A percentile compares a stretch with the other conserved stretches of the same genome.
Conservation (phyloP, 306 rosid genomes). For the Quercus suber region DNA sequence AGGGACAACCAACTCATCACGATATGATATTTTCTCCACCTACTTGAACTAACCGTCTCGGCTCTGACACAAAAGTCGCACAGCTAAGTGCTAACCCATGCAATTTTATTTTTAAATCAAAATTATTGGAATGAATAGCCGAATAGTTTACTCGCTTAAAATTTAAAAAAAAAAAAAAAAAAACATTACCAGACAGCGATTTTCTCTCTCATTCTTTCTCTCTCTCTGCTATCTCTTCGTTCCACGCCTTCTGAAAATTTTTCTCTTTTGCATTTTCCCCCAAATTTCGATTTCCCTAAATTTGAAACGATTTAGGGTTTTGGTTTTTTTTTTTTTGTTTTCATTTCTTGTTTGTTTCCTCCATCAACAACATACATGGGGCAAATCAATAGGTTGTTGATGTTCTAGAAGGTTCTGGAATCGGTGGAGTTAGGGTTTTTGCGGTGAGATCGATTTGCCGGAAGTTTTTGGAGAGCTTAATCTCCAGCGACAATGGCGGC, state of each 20-base stretch:
- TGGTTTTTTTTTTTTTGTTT: no score
- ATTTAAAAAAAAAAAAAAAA: not conserved
- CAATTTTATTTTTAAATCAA: no score
- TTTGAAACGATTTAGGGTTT: not conserved
- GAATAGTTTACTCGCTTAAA: not conserved
- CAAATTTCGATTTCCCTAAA: not conserved
- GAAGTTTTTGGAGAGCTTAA: conserved; percentile 24
- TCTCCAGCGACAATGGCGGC: conserved; percentile 66
- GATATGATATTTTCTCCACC: no score
- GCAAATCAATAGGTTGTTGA: not conserved
- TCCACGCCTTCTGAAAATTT: conserved; percentile 4
- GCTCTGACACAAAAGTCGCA: no score
- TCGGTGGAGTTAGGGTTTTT: conserved; percentile 35
- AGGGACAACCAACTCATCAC: no score
- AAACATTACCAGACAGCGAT: conserved; percentile 10
- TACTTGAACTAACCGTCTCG: no score
- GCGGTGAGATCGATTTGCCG: conserved; percentile 17
- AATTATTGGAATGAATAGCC: no score
- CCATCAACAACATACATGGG: not conserved
- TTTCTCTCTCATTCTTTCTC: conserved; percentile 3
- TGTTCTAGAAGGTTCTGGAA: not conserved
- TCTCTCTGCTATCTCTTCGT: conserved; percentile 1
- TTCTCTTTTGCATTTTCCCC: not conserved
- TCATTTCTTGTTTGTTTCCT: not conserved
- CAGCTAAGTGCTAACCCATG: no score